Evolutionary conservation across 768 basidiomycete species (phyloP), one percentile per base, ranked within the genome.

Genomic region (Termitomyces sp.): DNA sequence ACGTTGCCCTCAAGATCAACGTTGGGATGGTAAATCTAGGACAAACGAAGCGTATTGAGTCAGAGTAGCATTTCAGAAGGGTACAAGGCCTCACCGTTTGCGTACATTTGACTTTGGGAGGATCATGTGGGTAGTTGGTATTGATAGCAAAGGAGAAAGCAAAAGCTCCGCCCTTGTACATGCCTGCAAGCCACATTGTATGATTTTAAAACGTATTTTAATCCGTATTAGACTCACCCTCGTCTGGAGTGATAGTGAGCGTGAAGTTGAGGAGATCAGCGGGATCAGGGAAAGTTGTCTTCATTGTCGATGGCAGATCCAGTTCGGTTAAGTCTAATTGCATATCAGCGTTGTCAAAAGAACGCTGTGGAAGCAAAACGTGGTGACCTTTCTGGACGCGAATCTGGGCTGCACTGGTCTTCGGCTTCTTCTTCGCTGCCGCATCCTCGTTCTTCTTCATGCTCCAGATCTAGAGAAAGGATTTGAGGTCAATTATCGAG

Each of bases 381-480:
- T 31, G 66, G 79, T 60, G 63, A 94, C 97, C 97, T 83, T 98
- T 99, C 83, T 99, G 97, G n/a, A 99, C 96, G 60, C 97, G 86
- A 73, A 99, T 92, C 77, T 98, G 96, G 34, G 97, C 97, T 15
- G 97, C 96, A 70, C 92, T 94, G 49, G 94, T 97, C 86, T 96
- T 98, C 48, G 97, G 97, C 83, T 91, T 93, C 86, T 87, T 96
- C 91, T 94, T 98, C 6, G 93, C 89, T 58, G 95, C 94, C 59
- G 92, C 92, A 71, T 98, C 94, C 81, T 98, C 94, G 70, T 89
- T 92, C 88, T 98, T 98, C 88, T 98, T 98, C 91, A 99, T 94
- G 67, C 89, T 93, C 91, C 97, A 98, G 70, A 99, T 98, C 97
- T 99, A 63, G 45, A 48, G 14, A 60, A 38, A 65, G 65, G 65